Conservation (phyloP, 176 grass and related monocot species). For the Oryza punctata region DNA sequence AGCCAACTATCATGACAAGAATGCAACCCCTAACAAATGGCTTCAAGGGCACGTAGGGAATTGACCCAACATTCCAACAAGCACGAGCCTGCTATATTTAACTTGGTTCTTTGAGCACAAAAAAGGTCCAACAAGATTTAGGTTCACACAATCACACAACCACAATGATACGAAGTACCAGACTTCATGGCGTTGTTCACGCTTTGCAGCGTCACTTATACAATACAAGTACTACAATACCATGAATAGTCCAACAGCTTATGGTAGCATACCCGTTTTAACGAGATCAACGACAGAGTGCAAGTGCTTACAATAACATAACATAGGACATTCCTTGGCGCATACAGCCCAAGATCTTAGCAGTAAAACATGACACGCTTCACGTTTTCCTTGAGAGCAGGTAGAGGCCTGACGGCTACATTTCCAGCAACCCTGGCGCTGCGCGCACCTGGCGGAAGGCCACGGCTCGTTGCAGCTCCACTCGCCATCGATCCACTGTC, state of each 20-base stretch:
- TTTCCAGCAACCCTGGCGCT: slow-evolving; percentile 53
- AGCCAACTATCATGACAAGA: no score
- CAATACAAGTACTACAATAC: slow-evolving; percentile 9
- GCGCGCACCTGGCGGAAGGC: slow-evolving; percentile 45
- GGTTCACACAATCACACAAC: background rate
- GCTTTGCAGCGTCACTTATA: background rate
- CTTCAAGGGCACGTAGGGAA: no score
- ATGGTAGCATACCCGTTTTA: background rate
- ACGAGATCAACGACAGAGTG: slow-evolving; percentile 1
- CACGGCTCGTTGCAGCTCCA: slow-evolving; percentile 51
- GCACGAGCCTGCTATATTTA: background rate
- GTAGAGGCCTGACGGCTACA: slow-evolving; percentile 83
- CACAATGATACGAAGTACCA: background rate
- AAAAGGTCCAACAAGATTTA: background rate
- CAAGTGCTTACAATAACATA: slow-evolving; percentile 16
- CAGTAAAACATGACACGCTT: slow-evolving; percentile 96
- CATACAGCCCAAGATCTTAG: slow-evolving; percentile 37
- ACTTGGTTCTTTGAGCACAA: background rate
- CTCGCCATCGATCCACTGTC: slow-evolving; percentile 83
- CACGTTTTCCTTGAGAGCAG: slow-evolving; percentile 90
- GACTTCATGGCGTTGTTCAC: background rate
- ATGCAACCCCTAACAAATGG: no score
- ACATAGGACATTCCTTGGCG: background rate
- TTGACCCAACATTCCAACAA: no score
- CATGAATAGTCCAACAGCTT: background rate